Evolutionary conservation across 495 filamentous ascomycete species (phyloP), one percentile per base, ranked within the genome.

Genomic region (Lindgomyces ingoldianus): DNA sequence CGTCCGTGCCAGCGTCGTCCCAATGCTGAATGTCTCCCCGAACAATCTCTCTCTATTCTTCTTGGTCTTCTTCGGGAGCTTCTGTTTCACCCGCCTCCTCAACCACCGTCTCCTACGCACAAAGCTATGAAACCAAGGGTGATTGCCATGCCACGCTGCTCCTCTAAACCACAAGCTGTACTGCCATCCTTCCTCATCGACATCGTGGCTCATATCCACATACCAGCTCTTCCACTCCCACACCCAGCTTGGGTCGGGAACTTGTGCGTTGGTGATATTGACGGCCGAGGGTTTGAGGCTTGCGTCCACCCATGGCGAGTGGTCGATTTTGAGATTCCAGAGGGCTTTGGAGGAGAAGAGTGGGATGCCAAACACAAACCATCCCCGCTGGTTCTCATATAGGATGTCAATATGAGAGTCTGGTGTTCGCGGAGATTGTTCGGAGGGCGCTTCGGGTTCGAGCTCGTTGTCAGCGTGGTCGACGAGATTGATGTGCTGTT

Each of bases 171-270:
- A 88, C 77, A 96, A 91, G 21, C 88, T 89, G 71, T 99, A 99
- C 70, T 93, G 84, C 95, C 95, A 99, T 1, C 95, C 95, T 64
- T 96, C 91, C 61, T 93, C 88, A 69, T 98, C 95, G 10, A 91
- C 85, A 64, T 90, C 86, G n/a, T 85, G 84, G 8, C 90, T 87
- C 81, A 91, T 91, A 71, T 99, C 93, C 22, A 96, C 86, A 65
- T 89, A 91, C 95, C 95, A 99, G 39, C 87, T 87, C 60, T 88
- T 85, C 95, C 94, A 99, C 3, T 83, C 88, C 94, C 94, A 98
- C 75, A 89, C 84, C 95, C 95, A 99, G 70, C 87, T 90, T 2
- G 95, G 95, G 73, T 98, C 95, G 0, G 95, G 94, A 1, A 95
- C 80, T 73, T 98, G 95, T 0, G 93, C 91, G 61, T 93, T 95